Base-by-base conservation (phyloP, 139 green algal species). In the Coelastrella sp. region DNA sequence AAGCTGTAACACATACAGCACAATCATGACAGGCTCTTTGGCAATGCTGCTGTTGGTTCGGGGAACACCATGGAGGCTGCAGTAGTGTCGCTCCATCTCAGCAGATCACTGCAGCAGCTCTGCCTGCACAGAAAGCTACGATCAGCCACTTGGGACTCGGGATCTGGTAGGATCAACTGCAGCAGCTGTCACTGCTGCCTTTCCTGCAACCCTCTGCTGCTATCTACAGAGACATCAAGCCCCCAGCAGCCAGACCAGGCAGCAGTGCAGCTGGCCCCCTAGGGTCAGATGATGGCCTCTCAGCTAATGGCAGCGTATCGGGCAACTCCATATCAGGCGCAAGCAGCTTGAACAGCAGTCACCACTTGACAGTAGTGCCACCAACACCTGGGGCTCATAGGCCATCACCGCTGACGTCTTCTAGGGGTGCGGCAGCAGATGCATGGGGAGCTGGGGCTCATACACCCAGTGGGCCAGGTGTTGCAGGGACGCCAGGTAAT, bases 141-240 rank as follows among this genome's bases (percentile, higher is more conserved):
- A 1, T 0, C 0, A 47, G 32, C 32, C 32, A 47, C 1, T 47
- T 47, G 32, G 1, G 32, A 47, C 32, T 47, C 32, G 23, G 16
- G 7, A 2, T 7, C 6, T 83, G 77, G 7, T 65, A 56, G 10
- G 77, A 20, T 22, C 47, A 16, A 32, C 17, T 47, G 16, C 71
- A 77, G 1, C 71, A 4, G 16, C 71, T 0, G 71, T 32, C 3
- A 47, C 71, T 47, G 71, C 13, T 77, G 71, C 71, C 8, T 47
- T 47, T 47, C 32, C 32, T 47, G 32, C 32, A 47, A 47, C n/a
- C 6, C 17, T 23, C 17, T 82, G 76, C 76, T 59, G 32, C 14
- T 61, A 64, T 11, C 17, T 59, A 57, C 83, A 88, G 83, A 68
- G 68, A 88, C 68, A 88, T 88, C 56, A 80, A 88, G 83, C 83